Evolutionary conservation across 106 monocot species (phyloP).

Genomic region (Dendrobium chrysotoxum): DNA sequence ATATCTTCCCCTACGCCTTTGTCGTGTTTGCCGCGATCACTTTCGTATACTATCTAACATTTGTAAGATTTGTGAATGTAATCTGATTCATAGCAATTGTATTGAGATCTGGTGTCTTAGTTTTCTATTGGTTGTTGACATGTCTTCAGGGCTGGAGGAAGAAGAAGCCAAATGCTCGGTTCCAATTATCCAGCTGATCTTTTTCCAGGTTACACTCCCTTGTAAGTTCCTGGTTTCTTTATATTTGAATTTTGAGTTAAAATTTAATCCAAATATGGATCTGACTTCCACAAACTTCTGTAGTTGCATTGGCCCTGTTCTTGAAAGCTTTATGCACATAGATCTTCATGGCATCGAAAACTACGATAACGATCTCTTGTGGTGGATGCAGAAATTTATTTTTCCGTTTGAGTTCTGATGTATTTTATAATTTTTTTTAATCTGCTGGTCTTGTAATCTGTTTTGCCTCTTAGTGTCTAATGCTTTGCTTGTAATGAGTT

Average conservation of each 20-base stretch:
- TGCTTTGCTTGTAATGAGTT: not conserved
- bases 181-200: slow-evolving; percentile 62
- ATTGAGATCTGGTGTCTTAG: not conserved
- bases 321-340: not conserved
- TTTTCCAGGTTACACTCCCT: not conserved
- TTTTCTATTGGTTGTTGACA: not conserved
- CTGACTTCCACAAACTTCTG: not conserved
- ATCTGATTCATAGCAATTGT: not conserved
- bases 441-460: not conserved
- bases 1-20: slow-evolving; percentile 89
- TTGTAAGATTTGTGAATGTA: slow-evolving; percentile 45
- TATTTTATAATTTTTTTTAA: not conserved
- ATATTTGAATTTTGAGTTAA: not conserved
- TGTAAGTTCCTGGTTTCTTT: not conserved
- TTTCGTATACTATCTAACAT: slow-evolving; percentile 60
- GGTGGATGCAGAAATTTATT: not conserved
- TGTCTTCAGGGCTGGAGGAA: slow-evolving; percentile 84
- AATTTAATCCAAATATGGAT: not conserved
- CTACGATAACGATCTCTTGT: not conserved
- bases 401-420: not conserved
- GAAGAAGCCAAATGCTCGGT: slow-evolving; percentile 64
- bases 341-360: too few species aligned
- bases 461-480: not conserved
- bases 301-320: not conserved
- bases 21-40: slow-evolving; percentile 63